Percentiles rank a stretch among this genome's conserved stretches.
These are phyloP conservation scores for Malassezia pachydermatis DNA, from an alignment of 1,284 basidiomycete species.

Conservation along the genomic window DNA sequence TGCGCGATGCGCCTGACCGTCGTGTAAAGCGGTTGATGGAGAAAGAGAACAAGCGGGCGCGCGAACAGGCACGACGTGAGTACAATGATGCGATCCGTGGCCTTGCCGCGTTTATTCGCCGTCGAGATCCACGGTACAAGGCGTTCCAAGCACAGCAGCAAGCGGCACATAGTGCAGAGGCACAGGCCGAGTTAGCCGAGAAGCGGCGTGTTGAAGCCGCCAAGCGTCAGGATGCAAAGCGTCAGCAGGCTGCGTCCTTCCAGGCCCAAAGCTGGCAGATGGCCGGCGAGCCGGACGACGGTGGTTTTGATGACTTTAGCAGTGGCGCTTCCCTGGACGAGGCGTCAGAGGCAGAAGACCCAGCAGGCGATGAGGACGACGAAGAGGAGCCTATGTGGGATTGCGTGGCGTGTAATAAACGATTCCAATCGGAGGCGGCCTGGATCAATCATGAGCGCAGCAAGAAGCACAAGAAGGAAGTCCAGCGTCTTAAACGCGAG, in stretches of 20 bases:
- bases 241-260: constrained; percentile 57
- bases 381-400: constrained; percentile 56
- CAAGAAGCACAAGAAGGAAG: constrained; percentile 72
- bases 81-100: constrained; percentile 78
- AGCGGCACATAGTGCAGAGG: constrained; percentile 52
- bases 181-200: constrained; percentile 50
- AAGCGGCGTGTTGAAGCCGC: constrained; percentile 50
- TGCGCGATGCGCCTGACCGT: constrained; percentile 74
- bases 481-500: constrained; percentile 55
- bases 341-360: neutral
- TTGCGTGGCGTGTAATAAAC: constrained; percentile 88
- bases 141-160: constrained; percentile 48
- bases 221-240: constrained; percentile 18
- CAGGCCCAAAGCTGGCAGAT: constrained; percentile 38
- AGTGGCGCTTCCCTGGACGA: constrained; percentile 21
- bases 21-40: constrained; percentile 76
- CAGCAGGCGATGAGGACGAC: constrained; percentile 7
- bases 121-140: constrained; percentile 86
- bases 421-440: constrained; percentile 79
- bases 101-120: constrained; percentile 73
- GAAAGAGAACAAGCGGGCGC: constrained; percentile 83
- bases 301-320: constrained; percentile 23
- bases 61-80: constrained; percentile 75
- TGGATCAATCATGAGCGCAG: constrained; percentile 95
- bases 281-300: constrained; percentile 22